phyloP scores from a whole-genome alignment of 345 rosid genomes.

The Angophora floribunda region DNA sequence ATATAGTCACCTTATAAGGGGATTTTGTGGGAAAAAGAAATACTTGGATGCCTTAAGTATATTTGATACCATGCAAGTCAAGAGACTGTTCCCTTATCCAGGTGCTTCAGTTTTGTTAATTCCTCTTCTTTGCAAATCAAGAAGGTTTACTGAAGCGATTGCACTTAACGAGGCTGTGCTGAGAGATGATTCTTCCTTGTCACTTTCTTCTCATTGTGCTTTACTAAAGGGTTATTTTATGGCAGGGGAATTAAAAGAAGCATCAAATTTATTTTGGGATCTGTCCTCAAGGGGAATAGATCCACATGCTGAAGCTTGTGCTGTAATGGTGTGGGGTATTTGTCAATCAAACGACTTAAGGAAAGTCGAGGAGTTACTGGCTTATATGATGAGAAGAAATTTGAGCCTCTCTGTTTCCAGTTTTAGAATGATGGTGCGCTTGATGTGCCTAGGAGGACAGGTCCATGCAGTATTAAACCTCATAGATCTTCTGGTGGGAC shows the following conservation, averaged over 20 bases:
- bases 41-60: conserved; percentile 27
- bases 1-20: conserved; percentile 39
- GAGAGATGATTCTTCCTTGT: conserved; percentile 15
- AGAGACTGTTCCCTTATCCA: conserved; percentile 17
- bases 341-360: conserved; percentile 27
- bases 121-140: conserved; percentile 37
- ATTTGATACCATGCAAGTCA: conserved; percentile 24
- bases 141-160: conserved; percentile 21
- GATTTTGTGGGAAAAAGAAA: conserved; percentile 37
- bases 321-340: conserved; percentile 33
- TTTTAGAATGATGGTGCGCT: conserved; percentile 35
- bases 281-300: conserved; percentile 22
- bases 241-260: conserved; percentile 40
- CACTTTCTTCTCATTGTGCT: conserved; percentile 21
- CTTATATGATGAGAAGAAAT: conserved; percentile 34
- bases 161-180: conserved; percentile 14
- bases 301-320: conserved; percentile 21
- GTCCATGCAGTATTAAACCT: conserved; percentile 27
- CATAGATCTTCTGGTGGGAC: conserved; percentile 37
- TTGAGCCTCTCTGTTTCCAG: conserved; percentile 24
- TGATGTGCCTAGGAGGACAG: conserved; percentile 40
- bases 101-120: conserved; percentile 32
- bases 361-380: conserved; percentile 33
- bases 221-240: conserved; percentile 38
- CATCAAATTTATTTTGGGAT: conserved; percentile 23